Evolutionary conservation across 257 asterid species (phyloP), one percentile per base, ranked within the genome.

Genomic region (Lycium ferocissimum): DNA sequence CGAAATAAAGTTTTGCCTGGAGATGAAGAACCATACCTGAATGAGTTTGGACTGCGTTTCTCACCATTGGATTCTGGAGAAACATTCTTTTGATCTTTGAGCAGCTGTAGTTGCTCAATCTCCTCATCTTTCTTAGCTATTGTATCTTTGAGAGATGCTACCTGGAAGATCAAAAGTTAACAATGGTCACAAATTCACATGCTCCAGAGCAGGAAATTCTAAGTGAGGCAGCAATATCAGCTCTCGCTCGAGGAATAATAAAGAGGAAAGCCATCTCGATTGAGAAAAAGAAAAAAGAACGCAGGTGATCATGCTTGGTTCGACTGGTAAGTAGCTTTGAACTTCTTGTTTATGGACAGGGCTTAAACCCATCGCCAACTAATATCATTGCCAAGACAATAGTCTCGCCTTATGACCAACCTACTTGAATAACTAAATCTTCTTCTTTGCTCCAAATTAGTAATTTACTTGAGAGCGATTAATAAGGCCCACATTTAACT

Each of bases 61-160:
- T 86, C 92, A 51, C 76, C 80, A 83, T 65, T 84, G 85, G 35
- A 62, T 76, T 85, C 89, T 9, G 70, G 67, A 57, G 81, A 84
- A 56, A 80, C 88, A 72, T 59, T 84, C 86, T 90, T 91, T 6
- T 87, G 82, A 87, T 89, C 95, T 88, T 90, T 91, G 78, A 81
- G 86, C 71, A 73, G 66, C 86, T 93, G 97, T 88, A 94, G 84
- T 85, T 90, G 86, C 89, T 91, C 98, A 53, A 93, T 89, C 91
- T 94, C 95, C 86, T 94, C 98, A 58, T 97, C 98, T 88, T 92
- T 97, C 94, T 91, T 92, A 1, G 97, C 97, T 71, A 97, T 89
- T 14, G 94, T 86, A 84, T 97, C 98, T 86, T 94, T 97, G 69
- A 97, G 98, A 62, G 97, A 89, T 38, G 96, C 91, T 80, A 97